A percentile compares a stretch with the other conserved stretches of the same genome.
These are phyloP conservation scores for Geotrichum candidum DNA, from an alignment of 1,139 yeast genomes.

Conservation along the genomic window DNA sequence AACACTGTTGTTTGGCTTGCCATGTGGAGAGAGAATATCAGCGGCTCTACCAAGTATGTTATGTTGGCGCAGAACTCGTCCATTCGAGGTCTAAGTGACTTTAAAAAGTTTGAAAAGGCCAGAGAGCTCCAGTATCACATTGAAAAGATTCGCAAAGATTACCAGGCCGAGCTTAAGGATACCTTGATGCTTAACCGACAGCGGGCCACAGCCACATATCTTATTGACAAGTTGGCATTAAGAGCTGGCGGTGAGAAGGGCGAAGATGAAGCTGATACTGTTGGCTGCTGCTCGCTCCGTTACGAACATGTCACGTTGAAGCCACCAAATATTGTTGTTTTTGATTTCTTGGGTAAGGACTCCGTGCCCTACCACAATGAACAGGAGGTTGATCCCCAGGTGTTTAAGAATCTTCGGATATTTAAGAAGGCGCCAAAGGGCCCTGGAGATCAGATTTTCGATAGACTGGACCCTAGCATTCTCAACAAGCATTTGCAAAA, in stretches of 20 bases:
- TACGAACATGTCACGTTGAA: constrained; percentile 80
- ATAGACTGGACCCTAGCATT: constrained; percentile 75
- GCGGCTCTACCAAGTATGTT: constrained; percentile 78
- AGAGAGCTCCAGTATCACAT: constrained; percentile 72
- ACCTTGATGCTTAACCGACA: constrained; percentile 81
- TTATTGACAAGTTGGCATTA: constrained; percentile 88
- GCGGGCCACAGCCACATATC: constrained; percentile 88
- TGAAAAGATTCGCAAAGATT: constrained; percentile 68
- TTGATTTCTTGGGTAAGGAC: constrained; percentile 94
- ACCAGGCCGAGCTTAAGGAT: constrained; percentile 62
- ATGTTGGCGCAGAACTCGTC: constrained; percentile 89
- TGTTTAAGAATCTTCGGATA: constrained; percentile 77
- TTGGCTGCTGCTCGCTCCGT: constrained; percentile 92
- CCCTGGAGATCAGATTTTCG: constrained; percentile 90
- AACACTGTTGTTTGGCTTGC: constrained; percentile 94
- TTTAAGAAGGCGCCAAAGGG: constrained; percentile 84
- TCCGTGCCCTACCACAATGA: constrained; percentile 89
- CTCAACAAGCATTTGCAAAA: constrained; percentile 81
- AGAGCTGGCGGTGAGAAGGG: constrained; percentile 99
- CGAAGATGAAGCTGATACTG: constrained; percentile 97
- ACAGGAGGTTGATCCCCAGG: constrained; percentile 84
- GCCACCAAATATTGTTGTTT: constrained; percentile 84
- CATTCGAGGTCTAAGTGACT: constrained; percentile 85
- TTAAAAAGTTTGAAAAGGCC: constrained; percentile 88
- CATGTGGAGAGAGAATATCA: constrained; percentile 92